Conservation (phyloP, 2,329 filamentous ascomycete species). For the Aspergillus candidus region DNA sequence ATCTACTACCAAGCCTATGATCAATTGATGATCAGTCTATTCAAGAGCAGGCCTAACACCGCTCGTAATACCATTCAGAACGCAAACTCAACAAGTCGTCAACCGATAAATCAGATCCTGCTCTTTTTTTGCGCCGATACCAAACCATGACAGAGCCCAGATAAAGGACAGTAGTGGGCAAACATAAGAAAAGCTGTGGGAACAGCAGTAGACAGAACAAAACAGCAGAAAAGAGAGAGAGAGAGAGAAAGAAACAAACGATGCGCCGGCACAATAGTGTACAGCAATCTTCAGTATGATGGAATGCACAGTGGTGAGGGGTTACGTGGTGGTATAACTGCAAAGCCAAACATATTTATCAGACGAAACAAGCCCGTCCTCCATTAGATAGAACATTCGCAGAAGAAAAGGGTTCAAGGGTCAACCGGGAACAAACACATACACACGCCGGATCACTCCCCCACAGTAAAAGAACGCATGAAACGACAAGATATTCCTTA, state of each 20-base stretch:
- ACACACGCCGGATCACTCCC: constrained; percentile 25
- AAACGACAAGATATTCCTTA: constrained; percentile 26
- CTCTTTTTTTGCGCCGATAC: constrained; percentile 33
- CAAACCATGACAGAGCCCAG: constrained; percentile 15
- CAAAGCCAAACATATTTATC: constrained; percentile 18
- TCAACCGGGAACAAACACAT: constrained; percentile 15
- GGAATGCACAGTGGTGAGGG: constrained; percentile 19
- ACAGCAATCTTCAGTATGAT: constrained; percentile 30
- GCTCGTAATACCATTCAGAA: constrained; percentile 25
- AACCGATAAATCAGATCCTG: constrained; percentile 26
- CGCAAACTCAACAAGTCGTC: constrained; percentile 24
- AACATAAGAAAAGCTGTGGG: no score
- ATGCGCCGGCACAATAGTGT: constrained; percentile 27
- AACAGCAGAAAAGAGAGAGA: constrained; percentile 14
- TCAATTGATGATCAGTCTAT: constrained; percentile 8
- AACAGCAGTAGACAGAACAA: neutral
- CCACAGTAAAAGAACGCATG: constrained; percentile 17
- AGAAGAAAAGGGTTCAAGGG: constrained; percentile 16
- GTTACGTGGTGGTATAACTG: constrained; percentile 18
- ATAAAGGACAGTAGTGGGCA: neutral
- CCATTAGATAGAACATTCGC: constrained; percentile 23
- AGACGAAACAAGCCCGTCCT: constrained; percentile 20
- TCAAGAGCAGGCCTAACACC: constrained; percentile 12
- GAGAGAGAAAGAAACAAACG: constrained; percentile 14
- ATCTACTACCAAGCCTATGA: no score